Base-by-base conservation (phyloP, 2,329 filamentous ascomycete genomes). In the Beauveria australis region DNA sequence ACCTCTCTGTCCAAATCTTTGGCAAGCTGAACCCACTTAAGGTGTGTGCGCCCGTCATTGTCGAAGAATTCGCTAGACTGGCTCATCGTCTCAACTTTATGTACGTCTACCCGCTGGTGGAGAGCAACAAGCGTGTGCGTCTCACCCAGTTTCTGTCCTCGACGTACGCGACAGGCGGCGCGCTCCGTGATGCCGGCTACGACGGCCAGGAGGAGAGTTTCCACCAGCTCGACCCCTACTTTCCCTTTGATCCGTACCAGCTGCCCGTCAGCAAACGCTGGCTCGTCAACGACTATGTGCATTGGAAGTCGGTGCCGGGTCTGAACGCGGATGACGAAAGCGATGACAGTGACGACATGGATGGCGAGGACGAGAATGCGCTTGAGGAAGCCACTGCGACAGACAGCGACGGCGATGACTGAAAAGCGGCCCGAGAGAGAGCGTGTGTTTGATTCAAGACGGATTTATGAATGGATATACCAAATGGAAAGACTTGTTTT, bases 171-270 rank as follows among this genome's bases (percentile, higher is more conserved):
- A 81, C 77, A 12, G 81, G 82, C 59, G 79, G 80, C 12, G 79
- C 77, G 1, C 75, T 83, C 40, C 80, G 80, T 63, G 84, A 84
- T 66, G 71, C 74, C 12, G 74, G 74, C 3, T 72, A 71, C 56
- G 74, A 75, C 44, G 72, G 75, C 16, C 82, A 86, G 59, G 89
- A 89, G 62, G 91, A 96, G 66, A 86, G 87, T 64, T 88, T 86
- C 68, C 87, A 93, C 68, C 88, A 96, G 73, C 81, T 99, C 1
- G 92, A 97, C 67, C 89, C 92, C 0, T 97, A 96, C 72, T 99
- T 97, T 69, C 94, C 94, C 0, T 99, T 99, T 69, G 94, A 99
- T 71, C 95, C 95, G 2, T 99, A 97, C 73, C 89, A 93, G 68
- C 78, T 99, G 54, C 92, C 92, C 0, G 79, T 86, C 66, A 97